These are phyloP conservation scores for Theileria orientalis DNA, from an alignment of 169 alveolate genomes.

Conservation along the genomic window DNA sequence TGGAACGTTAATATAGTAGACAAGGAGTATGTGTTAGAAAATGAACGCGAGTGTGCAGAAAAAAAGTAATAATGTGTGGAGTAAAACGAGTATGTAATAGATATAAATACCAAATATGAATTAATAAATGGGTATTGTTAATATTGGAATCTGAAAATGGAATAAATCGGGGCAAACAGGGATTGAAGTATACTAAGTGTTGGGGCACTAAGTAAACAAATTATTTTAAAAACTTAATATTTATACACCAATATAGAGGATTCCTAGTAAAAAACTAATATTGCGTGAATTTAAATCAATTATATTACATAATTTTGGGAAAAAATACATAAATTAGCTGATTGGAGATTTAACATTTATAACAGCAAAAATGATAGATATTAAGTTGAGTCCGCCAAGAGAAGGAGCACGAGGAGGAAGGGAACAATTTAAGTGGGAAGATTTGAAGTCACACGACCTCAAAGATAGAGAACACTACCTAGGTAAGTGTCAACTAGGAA, in stretches of 20 bases:
- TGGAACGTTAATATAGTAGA: too few relatives aligned
- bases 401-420: conserved; percentile 61
- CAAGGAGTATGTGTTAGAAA: too few relatives aligned
- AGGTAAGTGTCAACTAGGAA: conserved; percentile 19
- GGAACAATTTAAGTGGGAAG: conserved; percentile 65
- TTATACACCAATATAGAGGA: background rate
- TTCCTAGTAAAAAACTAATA: background rate
- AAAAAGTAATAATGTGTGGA: too few relatives aligned
- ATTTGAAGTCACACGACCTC: conserved; percentile 18
- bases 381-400: conserved; percentile 59
- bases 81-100: too few relatives aligned
- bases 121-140: too few relatives aligned
- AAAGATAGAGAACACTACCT: conserved; percentile 58
- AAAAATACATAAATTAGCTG: too few relatives aligned
- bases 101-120: too few relatives aligned
- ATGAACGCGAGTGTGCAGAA: too few relatives aligned
- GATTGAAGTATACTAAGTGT: too few relatives aligned
- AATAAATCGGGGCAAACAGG: too few relatives aligned
- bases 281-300: background rate
- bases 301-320: background rate
- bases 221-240: background rate
- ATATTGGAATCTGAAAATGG: too few relatives aligned
- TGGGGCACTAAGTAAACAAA: background rate
- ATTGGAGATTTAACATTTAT: too few relatives aligned
- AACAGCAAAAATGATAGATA: conserved; percentile 43